Evolutionary conservation across 352 stramenopile species (phyloP).

Genomic region (Phytophthora litchii): DNA sequence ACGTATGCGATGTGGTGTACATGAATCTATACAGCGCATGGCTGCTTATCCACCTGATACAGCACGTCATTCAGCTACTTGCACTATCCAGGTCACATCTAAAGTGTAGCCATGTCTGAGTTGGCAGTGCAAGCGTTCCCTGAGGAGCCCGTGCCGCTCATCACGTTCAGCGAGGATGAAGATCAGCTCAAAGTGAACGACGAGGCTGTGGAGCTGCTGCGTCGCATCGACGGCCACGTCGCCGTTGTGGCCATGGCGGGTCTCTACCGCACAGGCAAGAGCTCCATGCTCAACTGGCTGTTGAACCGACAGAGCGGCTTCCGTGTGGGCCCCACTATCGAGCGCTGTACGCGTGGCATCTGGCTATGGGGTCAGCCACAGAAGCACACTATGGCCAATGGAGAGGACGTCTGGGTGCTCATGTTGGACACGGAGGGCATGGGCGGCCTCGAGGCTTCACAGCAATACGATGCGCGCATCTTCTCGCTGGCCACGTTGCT

Average conservation of each 20-base stretch:
- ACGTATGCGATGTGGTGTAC: conserved; percentile 6
- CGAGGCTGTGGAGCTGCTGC: conserved; percentile 67
- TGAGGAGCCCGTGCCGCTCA: conserved; percentile 80
- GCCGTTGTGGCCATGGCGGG: conserved; percentile 85
- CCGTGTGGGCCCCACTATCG: conserved; percentile 79
- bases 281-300: conserved; percentile 89
- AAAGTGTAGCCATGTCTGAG: conserved; percentile 32
- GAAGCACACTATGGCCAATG: conserved; percentile 61
- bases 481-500: conserved; percentile 88
- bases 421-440: conserved; percentile 91
- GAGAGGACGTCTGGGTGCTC: conserved; percentile 77
- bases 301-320: conserved; percentile 74
- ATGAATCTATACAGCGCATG: background rate
- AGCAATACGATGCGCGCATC: conserved; percentile 89
- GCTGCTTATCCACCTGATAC: conserved; percentile 14
- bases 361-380: conserved; percentile 86
- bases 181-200: conserved; percentile 85
- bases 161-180: conserved; percentile 87
- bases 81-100: background rate
- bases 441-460: conserved; percentile 80
- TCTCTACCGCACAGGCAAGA: conserved; percentile 90
- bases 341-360: conserved; percentile 87
- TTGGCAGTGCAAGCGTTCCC: conserved; percentile 57
- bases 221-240: conserved; percentile 75
- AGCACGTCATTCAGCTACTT: conserved; percentile 9